phyloP scores from a whole-genome alignment of 139 green algal genomes.

The Zygnema circumcarinatum region DNA sequence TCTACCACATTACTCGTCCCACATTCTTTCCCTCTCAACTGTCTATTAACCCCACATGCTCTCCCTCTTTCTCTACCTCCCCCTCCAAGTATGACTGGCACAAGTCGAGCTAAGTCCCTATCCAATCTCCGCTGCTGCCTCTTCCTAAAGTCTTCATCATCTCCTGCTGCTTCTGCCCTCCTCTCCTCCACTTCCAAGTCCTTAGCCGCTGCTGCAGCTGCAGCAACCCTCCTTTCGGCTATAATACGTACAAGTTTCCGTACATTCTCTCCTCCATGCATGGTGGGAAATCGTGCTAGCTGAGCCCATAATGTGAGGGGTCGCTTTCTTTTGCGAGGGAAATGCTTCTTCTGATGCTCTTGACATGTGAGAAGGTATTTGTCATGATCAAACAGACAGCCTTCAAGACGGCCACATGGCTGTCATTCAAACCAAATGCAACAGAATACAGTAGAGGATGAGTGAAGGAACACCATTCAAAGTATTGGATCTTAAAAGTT shows the following conservation, averaged over 20 bases:
- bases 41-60: neutral
- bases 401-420: slow-evolving; percentile 46
- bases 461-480: no score
- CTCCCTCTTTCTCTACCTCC: slow-evolving; percentile 9
- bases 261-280: neutral
- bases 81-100: slow-evolving; percentile 27
- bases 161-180: slow-evolving; percentile 6
- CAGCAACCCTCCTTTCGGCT: slow-evolving; percentile 7
- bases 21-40: neutral
- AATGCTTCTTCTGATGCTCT: slow-evolving; percentile 45
- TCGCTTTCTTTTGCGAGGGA: neutral
- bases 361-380: slow-evolving; percentile 58
- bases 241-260: neutral
- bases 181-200: slow-evolving; percentile 43
- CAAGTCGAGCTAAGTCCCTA: slow-evolving; percentile 33
- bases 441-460: no score
- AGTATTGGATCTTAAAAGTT: no score
- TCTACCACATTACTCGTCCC: neutral
- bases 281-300: neutral
- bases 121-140: slow-evolving; percentile 31
- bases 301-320: neutral
- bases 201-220: slow-evolving; percentile 25
- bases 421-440: slow-evolving; percentile 22
- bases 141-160: slow-evolving; percentile 49
- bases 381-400: slow-evolving; percentile 46